Conservation (phyloP, 768 basidiomycete species). For the Xerocomus spinulosus region DNA sequence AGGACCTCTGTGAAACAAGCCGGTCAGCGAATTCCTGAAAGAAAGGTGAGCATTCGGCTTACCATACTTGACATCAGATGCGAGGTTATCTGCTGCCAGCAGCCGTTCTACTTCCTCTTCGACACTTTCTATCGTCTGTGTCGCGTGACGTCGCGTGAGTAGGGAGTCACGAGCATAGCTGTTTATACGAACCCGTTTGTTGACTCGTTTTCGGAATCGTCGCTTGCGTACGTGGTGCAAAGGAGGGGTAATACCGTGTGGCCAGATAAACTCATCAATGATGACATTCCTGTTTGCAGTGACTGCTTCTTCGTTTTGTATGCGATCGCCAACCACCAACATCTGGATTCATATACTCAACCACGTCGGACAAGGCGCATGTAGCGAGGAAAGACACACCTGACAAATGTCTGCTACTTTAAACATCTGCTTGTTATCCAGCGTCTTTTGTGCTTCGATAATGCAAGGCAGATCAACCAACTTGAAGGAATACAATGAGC, state of each 20-base stretch:
- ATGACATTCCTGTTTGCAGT: conserved; percentile 68
- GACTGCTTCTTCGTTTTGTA: conserved; percentile 65
- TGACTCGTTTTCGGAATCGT: conserved; percentile 86
- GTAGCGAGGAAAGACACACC: conserved; percentile 39
- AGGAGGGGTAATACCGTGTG: conserved; percentile 93
- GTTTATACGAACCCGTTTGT: conserved; percentile 55
- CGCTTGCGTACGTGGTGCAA: conserved; percentile 86
- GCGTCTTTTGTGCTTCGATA: conserved; percentile 90
- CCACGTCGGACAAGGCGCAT: conserved; percentile 9
- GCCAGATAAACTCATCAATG: conserved; percentile 96
- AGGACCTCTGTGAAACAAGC: conserved; percentile 54
- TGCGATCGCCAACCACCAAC: conserved; percentile 80
- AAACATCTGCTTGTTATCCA: conserved; percentile 96
- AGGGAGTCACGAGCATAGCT: background rate
- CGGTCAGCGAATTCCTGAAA: background rate
- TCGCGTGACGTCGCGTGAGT: conserved; percentile 6
- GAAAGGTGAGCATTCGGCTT: conserved; percentile 12
- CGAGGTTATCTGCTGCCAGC: conserved; percentile 72
- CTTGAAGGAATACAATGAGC: conserved; percentile 79
- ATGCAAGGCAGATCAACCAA: conserved; percentile 95
- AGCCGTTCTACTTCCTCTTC: conserved; percentile 90
- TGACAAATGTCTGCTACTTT: conserved; percentile 99
- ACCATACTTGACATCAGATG: conserved; percentile 77
- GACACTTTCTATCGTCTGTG: conserved; percentile 90
- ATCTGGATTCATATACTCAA: conserved; percentile 51